Percentiles rank a stretch among this genome's conserved stretches.
Conservation (phyloP, 1,284 basidiomycete species). For the Austroboletus niveus region DNA sequence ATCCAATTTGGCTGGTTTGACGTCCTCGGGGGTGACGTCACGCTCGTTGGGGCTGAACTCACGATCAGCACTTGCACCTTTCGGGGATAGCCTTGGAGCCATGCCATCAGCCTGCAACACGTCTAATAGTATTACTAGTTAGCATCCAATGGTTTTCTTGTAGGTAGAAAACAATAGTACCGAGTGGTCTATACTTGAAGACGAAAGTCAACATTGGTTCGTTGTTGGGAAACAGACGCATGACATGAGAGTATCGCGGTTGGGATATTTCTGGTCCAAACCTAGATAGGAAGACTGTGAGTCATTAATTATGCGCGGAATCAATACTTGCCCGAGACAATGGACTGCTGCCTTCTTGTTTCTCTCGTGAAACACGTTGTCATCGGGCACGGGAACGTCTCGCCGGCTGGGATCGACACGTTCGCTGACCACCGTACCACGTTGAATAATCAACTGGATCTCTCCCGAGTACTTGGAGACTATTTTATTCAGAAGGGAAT, state of each 20-base stretch:
- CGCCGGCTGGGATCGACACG: accelerated
- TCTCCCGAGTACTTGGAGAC: conserved; percentile 10
- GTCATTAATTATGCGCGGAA: background rate
- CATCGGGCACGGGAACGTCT: background rate
- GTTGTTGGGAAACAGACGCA: background rate
- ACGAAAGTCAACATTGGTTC: conserved; percentile 9
- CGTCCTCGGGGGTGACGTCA: conserved; percentile 2
- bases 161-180: conserved; percentile 3
- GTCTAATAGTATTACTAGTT: conserved; percentile 7
- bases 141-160: background rate
- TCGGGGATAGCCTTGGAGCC: conserved; percentile 2
- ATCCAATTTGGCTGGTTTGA: conserved; percentile 5
- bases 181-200: conserved; percentile 19
- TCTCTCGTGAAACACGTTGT: conserved; percentile 9
- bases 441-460: conserved; percentile 3
- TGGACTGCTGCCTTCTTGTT: conserved; percentile 17
- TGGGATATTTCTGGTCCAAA: conserved; percentile 4
- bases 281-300: background rate
- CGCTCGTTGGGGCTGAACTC: background rate
- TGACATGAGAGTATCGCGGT: background rate
- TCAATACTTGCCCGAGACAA: conserved; percentile 9
- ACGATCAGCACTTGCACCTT: background rate
- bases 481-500: conserved; percentile 13
- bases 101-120: conserved; percentile 22
- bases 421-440: background rate